Conservation (phyloP, 2,329 filamentous ascomycete genomes). For the Penicillium decumbens region DNA sequence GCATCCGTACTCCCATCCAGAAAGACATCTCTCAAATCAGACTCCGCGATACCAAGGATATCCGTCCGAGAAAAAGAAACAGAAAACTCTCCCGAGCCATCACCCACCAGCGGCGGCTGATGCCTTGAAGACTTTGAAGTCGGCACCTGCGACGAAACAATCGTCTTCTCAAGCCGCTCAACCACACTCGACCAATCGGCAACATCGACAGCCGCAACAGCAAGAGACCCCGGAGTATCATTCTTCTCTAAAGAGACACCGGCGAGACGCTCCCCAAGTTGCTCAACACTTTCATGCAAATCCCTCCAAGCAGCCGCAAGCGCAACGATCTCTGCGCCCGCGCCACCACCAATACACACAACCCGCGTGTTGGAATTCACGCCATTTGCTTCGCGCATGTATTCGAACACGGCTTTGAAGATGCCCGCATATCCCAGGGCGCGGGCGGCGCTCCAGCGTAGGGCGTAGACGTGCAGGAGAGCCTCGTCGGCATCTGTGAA, state of each 20-base stretch:
- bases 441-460: constrained; percentile 83
- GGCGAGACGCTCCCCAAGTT: constrained; percentile 12
- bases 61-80: constrained; percentile 50
- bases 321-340: constrained; percentile 63
- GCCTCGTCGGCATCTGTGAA: constrained; percentile 63
- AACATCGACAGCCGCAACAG: constrained; percentile 69
- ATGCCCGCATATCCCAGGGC: constrained; percentile 75
- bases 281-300: constrained; percentile 20
- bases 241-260: constrained; percentile 14
- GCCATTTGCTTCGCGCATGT: constrained; percentile 9
- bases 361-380: constrained; percentile 30
- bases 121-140: constrained; percentile 27
- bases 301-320: constrained; percentile 52
- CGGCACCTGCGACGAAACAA: constrained; percentile 43
- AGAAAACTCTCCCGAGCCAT: constrained; percentile 15
- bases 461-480: constrained; percentile 75
- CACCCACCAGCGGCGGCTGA: constrained; percentile 28
- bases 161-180: constrained; percentile 51
- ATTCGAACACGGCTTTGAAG: constrained; percentile 40
- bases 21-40: constrained; percentile 38
- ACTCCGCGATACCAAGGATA: constrained; percentile 43
- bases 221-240: constrained; percentile 18
- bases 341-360: constrained; percentile 60
- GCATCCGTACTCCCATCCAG: constrained; percentile 2
- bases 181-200: constrained; percentile 70